These are phyloP conservation scores for Bipolaris gigantea DNA, from an alignment of 2,329 filamentous ascomycete species.

Conservation along the genomic window DNA sequence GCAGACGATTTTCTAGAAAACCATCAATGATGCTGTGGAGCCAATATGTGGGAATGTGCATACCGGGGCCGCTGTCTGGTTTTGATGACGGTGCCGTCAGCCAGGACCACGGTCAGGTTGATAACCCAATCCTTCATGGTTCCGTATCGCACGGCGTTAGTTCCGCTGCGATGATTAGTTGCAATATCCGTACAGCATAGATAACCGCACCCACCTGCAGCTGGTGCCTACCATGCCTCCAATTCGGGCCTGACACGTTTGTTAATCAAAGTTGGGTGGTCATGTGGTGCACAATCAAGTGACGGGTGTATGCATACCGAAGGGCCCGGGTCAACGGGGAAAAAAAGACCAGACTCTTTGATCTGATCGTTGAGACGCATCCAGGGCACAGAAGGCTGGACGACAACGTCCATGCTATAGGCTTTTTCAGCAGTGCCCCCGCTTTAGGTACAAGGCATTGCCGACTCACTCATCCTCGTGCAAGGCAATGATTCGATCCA, in stretches of 20 bases:
- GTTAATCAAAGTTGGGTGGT: slow-evolving; percentile 25
- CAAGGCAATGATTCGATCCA: slow-evolving; percentile 79
- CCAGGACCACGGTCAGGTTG: slow-evolving; percentile 77
- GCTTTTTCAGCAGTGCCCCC: slow-evolving; percentile 22
- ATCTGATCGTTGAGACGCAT: slow-evolving; percentile 80
- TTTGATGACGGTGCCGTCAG: slow-evolving; percentile 78
- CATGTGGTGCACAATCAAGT: slow-evolving; percentile 5
- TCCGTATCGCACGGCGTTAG: slow-evolving; percentile 78
- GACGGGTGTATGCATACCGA: slow-evolving; percentile 34
- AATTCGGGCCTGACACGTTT: slow-evolving; percentile 62
- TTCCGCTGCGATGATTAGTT: slow-evolving; percentile 58
- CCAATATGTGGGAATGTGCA: slow-evolving; percentile 12
- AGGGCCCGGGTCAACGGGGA: slow-evolving; percentile 84
- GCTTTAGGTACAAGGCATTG: not conserved
- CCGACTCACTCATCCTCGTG: slow-evolving; percentile 69
- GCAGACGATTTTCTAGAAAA: slow-evolving; percentile 68
- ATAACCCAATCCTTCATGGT: slow-evolving; percentile 90
- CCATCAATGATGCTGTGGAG: not conserved
- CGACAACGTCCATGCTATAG: slow-evolving; percentile 77
- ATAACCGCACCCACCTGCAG: slow-evolving; percentile 42
- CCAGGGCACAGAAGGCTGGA: slow-evolving; percentile 91
- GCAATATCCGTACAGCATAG: not conserved
- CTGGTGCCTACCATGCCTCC: slow-evolving; percentile 84
- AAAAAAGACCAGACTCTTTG: slow-evolving; percentile 77
- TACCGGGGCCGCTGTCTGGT: slow-evolving; percentile 71